Evolutionary conservation across 2,329 filamentous ascomycete species (phyloP).

Genomic region (Orbilia brochopaga): DNA sequence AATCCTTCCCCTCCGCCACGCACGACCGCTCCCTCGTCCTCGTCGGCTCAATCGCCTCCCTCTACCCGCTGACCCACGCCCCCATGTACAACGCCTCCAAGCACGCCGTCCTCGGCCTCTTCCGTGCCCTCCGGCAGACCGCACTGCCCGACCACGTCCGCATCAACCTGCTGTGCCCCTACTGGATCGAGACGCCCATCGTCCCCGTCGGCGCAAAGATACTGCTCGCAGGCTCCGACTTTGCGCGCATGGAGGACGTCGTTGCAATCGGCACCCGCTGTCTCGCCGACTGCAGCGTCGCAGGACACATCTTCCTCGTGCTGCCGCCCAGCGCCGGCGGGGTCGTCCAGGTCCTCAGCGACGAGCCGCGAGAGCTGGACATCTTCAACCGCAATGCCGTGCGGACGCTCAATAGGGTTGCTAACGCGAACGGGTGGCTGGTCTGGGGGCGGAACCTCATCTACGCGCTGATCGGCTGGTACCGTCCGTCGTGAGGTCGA

Average conservation of each 20-base stretch:
- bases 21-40: slow-evolving; percentile 68
- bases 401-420: slow-evolving; percentile 63
- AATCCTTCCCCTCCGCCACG: slow-evolving; percentile 56
- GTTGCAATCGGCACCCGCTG: slow-evolving; percentile 69
- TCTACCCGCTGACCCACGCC: slow-evolving; percentile 60
- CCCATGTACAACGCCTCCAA: slow-evolving; percentile 68
- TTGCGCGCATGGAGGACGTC: slow-evolving; percentile 66
- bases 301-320: slow-evolving; percentile 66
- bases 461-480: slow-evolving; percentile 29
- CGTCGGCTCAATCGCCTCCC: slow-evolving; percentile 68
- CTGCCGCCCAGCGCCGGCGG: slow-evolving; percentile 61
- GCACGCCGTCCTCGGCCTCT: slow-evolving; percentile 71
- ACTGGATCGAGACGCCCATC: slow-evolving; percentile 70
- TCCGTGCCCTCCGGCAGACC: slow-evolving; percentile 65
- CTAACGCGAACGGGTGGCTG: slow-evolving; percentile 63
- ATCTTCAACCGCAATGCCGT: slow-evolving; percentile 65
- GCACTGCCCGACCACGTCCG: slow-evolving; percentile 59
- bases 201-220: slow-evolving; percentile 61
- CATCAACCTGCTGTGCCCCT: slow-evolving; percentile 71
- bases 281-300: slow-evolving; percentile 65
- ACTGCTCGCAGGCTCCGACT: slow-evolving; percentile 65
- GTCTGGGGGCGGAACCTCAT: slow-evolving; percentile 61
- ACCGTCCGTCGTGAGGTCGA: slow-evolving; percentile 6
- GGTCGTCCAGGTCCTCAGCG: slow-evolving; percentile 60
- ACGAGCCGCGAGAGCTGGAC: slow-evolving; percentile 64